Evolutionary conservation across 2,329 filamentous ascomycete species (phyloP).

Genomic region (Aspergillus pseudotamarii): DNA sequence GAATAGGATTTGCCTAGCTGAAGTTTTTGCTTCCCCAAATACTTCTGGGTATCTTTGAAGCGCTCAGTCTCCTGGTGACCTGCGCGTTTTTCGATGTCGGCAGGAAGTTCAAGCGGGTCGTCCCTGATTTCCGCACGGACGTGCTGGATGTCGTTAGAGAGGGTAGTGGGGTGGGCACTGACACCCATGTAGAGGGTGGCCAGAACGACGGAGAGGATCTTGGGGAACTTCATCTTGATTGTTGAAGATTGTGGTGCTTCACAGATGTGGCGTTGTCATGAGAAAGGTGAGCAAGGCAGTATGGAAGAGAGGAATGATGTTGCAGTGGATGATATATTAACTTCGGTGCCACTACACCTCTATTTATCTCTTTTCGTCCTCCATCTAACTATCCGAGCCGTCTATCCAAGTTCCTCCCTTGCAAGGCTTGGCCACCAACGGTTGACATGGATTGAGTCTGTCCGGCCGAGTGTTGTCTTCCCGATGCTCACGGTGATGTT

Average conservation of each 20-base stretch:
- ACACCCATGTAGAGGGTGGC: not conserved
- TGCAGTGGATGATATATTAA: not conserved
- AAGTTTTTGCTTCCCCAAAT: not conserved
- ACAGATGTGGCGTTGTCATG: not conserved
- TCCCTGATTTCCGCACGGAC: not conserved
- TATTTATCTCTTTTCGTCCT: not conserved
- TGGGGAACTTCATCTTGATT: not conserved
- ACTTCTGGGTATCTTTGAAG: not conserved
- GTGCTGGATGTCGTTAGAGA: not conserved
- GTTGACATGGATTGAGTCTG: not conserved
- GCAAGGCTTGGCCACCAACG: not conserved
- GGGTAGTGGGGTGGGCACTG: not conserved
- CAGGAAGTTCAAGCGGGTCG: not conserved
- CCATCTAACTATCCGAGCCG: not conserved
- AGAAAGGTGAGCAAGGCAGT: not conserved
- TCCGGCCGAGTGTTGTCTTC: not conserved
- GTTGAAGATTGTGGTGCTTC: not conserved
- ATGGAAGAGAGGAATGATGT: not conserved
- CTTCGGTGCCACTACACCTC: not conserved
- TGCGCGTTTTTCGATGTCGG: not conserved
- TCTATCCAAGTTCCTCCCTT: not conserved
- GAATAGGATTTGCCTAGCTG: not conserved
- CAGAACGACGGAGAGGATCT: not conserved
- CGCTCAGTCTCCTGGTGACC: not conserved
- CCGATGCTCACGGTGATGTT: not conserved